Conservation (phyloP, 1,284 basidiomycete species). For the Trametes versicolor region DNA sequence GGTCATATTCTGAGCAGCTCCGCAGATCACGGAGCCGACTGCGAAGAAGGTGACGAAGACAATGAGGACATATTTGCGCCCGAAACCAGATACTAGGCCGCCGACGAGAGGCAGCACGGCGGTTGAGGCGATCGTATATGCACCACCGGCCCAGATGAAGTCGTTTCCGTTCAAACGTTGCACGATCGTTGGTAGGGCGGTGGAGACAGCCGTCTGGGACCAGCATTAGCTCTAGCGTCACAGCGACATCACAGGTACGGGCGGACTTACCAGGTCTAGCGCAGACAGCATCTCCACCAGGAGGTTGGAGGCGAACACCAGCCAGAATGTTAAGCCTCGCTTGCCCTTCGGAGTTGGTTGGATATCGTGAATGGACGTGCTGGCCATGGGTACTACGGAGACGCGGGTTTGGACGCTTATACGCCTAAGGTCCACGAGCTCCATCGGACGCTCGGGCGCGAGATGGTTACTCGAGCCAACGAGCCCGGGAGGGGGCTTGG, state of each 20-base stretch:
- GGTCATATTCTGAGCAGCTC: constrained; percentile 48
- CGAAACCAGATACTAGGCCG: constrained; percentile 49
- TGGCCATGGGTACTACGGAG: constrained; percentile 3
- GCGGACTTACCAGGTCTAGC: constrained; percentile 14
- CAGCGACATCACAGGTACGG: neutral
- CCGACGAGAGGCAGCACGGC: constrained; percentile 47
- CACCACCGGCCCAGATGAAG: constrained; percentile 51
- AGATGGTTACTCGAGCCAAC: neutral
- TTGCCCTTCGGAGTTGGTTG: constrained; percentile 19
- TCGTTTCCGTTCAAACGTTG: constrained; percentile 31
- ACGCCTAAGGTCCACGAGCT: constrained; percentile 9
- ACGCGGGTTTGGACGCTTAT: constrained; percentile 11
- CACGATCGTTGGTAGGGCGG: constrained; percentile 35
- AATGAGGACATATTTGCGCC: constrained; percentile 47
- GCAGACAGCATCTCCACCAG: constrained; percentile 22
- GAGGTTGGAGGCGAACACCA: constrained; percentile 18
- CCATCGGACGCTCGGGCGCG: neutral
- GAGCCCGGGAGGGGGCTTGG: constrained; percentile 9
- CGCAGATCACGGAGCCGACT: constrained; percentile 49
- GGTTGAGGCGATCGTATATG: constrained; percentile 50
- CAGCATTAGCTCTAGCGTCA: neutral
- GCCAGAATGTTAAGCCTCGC: constrained; percentile 20
- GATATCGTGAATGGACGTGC: constrained; percentile 5
- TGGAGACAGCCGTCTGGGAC: constrained; percentile 30
- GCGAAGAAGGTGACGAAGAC: constrained; percentile 47